phyloP scores from a whole-genome alignment of 2,329 filamentous ascomycete genomes.

The Paracoccidioides brasiliensis region DNA sequence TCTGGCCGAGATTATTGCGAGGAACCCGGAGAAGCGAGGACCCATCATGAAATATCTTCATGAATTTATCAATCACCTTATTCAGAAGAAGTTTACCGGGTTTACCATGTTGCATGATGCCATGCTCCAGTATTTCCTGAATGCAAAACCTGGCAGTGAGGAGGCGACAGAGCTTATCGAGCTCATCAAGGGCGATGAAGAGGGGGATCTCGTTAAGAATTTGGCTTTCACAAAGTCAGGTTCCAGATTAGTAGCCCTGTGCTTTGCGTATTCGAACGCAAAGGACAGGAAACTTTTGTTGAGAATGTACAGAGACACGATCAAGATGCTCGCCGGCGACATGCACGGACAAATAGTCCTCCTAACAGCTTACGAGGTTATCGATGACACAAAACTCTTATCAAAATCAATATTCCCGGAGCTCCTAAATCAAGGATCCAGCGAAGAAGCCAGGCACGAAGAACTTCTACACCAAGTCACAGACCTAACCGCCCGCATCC shows the following conservation, averaged over 20 bases:
- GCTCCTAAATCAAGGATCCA: constrained; percentile 55
- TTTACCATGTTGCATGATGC: constrained; percentile 98
- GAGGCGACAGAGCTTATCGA: constrained; percentile 83
- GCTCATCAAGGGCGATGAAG: constrained; percentile 80
- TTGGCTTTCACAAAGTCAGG: constrained; percentile 90
- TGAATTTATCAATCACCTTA: constrained; percentile 77
- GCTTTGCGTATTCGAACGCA: constrained; percentile 70
- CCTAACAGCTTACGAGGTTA: constrained; percentile 73
- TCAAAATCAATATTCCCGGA: constrained; percentile 79
- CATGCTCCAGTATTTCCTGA: constrained; percentile 92
- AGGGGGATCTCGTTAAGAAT: constrained; percentile 83
- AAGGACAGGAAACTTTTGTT: constrained; percentile 89
- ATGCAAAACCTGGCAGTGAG: constrained; percentile 59
- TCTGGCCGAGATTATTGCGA: constrained; percentile 51
- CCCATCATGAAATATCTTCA: constrained; percentile 76
- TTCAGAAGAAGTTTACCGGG: constrained; percentile 92
- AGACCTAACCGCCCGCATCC: constrained; percentile 41
- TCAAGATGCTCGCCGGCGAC: constrained; percentile 75
- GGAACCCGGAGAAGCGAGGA: constrained; percentile 70
- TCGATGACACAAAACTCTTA: constrained; percentile 86
- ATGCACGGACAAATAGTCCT: constrained; percentile 66
- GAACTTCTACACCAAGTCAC: constrained; percentile 32
- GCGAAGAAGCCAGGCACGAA: constrained; percentile 28
- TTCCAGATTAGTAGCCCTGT: constrained; percentile 64
- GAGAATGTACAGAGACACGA: constrained; percentile 78